Conservation (phyloP, 768 basidiomycete genomes). For the Postia placenta region DNA sequence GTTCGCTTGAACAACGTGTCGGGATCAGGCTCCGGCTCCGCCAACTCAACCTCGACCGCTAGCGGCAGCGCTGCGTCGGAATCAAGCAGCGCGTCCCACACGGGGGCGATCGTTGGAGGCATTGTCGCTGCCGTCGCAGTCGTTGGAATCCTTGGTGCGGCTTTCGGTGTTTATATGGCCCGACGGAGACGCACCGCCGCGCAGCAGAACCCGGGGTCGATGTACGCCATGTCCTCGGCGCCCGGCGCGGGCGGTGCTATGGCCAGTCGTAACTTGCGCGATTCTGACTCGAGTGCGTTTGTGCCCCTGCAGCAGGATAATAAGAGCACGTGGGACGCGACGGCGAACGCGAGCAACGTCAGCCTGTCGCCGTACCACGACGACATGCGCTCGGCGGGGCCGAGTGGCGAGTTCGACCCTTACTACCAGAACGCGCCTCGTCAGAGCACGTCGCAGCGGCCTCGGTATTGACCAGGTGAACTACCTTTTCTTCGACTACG, state of each 20-base stretch:
- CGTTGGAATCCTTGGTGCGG: conserved; percentile 44
- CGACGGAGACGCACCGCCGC: conserved; percentile 43
- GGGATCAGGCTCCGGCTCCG: conserved; percentile 24
- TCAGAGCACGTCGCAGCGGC: conserved; percentile 16
- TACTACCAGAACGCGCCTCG: conserved; percentile 25
- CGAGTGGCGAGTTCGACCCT: conserved; percentile 32
- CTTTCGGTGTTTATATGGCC: conserved; percentile 45
- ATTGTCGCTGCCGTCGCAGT: conserved; percentile 48
- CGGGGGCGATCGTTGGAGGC: conserved; percentile 41
- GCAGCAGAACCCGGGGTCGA: conserved; percentile 22
- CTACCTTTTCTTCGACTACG: background rate
- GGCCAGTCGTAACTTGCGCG: conserved; percentile 27
- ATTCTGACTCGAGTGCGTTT: conserved; percentile 65
- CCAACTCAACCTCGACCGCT: conserved; percentile 8
- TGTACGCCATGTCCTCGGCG: conserved; percentile 34
- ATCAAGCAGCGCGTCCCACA: conserved; percentile 19
- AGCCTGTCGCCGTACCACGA: conserved; percentile 39
- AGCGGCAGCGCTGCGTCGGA: conserved; percentile 10
- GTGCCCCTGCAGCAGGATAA: conserved; percentile 66
- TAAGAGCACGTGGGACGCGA: conserved; percentile 41
- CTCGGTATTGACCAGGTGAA: conserved; percentile 2
- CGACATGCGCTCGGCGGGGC: conserved; percentile 17
- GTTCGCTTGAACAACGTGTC: conserved; percentile 32
- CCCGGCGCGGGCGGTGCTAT: conserved; percentile 22
- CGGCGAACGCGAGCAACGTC: conserved; percentile 39